Base-by-base conservation (phyloP, 2,329 filamentous ascomycete species). In the Knufia petricola region DNA sequence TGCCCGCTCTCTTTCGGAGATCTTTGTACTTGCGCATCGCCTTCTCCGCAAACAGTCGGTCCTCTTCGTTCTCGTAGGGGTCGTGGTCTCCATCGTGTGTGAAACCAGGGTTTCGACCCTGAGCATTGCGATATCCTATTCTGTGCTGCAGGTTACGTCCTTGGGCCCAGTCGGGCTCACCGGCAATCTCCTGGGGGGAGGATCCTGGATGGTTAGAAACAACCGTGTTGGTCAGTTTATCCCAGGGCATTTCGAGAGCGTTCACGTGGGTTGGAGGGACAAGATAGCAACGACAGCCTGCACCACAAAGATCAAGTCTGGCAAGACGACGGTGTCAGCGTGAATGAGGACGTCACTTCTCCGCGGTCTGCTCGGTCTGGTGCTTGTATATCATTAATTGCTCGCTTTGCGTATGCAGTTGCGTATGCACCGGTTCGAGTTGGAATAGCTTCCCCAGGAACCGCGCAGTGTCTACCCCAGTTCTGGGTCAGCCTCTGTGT, bases 121-220 rank as follows among this genome's bases (percentile, higher is more conserved):
- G 55, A 1, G 55, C 50, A 45, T 70, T 66, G 34, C 59, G 61
- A 56, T 61, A 67, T 1, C 70, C 69, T 32, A 71, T 59, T 4
- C 64, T 64, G 48, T 72, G 67, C 6, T 28, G 26, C 12, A 28
- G 26, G 13, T 63, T 57, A 51, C 68, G 66, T 1, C 60, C 60
- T 0, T 53, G 51, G 12, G 53, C 54, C 70, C 71, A 73, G 38
- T 71, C 59, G 1, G 69, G 69, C 54, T 73, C 71, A 4, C 65
- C 57, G 13, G 60, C 58, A 26, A 73, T 69, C 10, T 70, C 70
- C 21, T 64, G 53, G 3, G 52, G 55, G 0, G 64, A 60, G 0
- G 68, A 70, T 4, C 69, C 69, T 0, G 66, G 65, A 54, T 69
- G 67, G 3, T 10, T 30, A 21, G 21, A 28, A 24, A 51, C 43